phyloP scores from a whole-genome alignment of 768 basidiomycete genomes.

The Pleurotus giganteus region DNA sequence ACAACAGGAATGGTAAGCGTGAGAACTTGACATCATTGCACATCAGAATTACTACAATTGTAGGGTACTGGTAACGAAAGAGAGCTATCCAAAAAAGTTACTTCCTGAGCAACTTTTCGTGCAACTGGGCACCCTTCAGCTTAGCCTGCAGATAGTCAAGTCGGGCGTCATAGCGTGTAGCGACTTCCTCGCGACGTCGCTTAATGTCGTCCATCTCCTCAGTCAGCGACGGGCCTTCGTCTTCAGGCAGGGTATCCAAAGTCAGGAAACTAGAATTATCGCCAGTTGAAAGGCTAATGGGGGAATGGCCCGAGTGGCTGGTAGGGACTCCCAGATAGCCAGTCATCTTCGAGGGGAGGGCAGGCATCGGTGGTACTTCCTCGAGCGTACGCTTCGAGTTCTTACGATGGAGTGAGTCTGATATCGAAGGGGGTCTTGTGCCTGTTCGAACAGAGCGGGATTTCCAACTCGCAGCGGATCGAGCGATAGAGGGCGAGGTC shows the following conservation, averaged over 20 bases:
- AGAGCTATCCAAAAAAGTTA: conserved; percentile 13
- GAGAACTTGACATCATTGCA: neutral
- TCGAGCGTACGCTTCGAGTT: conserved; percentile 21
- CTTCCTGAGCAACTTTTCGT: conserved; percentile 42
- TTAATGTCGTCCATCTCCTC: conserved; percentile 62
- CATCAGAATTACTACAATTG: neutral
- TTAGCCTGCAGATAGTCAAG: conserved; percentile 74
- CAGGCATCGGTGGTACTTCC: conserved; percentile 1
- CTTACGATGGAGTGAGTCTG: conserved; percentile 38
- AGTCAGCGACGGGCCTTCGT: conserved; percentile 15
- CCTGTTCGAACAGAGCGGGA: conserved; percentile 2
- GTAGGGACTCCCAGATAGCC: conserved; percentile 10
- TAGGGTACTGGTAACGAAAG: neutral
- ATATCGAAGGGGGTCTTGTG: conserved; percentile 7
- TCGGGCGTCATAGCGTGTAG: conserved; percentile 64
- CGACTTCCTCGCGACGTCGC: conserved; percentile 61
- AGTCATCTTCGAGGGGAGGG: neutral
- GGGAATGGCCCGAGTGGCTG: conserved; percentile 1
- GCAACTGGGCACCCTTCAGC: conserved; percentile 73
- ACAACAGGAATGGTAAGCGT: neutral
- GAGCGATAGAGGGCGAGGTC: conserved; percentile 40
- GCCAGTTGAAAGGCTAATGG: conserved; percentile 16
- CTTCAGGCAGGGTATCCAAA: conserved; percentile 12
- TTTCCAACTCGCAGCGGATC: conserved; percentile 23
- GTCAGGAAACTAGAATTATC: conserved; percentile 6